Evolutionary conservation across 2,329 filamentous ascomycete species (phyloP), one percentile per base, ranked within the genome.

Genomic region (Claviceps sp.): DNA sequence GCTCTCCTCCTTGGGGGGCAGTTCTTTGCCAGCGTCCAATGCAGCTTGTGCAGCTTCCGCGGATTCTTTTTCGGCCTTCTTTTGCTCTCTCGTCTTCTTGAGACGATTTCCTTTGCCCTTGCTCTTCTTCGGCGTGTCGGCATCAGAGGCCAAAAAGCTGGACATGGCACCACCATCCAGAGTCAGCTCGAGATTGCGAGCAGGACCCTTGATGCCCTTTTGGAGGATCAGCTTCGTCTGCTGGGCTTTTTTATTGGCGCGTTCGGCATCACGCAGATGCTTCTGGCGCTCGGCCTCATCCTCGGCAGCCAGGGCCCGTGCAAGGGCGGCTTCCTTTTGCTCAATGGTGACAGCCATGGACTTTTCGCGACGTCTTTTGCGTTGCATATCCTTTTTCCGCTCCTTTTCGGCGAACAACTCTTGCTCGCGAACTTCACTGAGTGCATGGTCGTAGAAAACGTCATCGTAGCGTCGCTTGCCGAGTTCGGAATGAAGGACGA

Each of bases 311-410:
- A 85, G 79, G 9, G 90, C 88, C 58, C 85, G 85, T 56, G 85
- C 82, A 45, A 95, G 74, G 4, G 88, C 87, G 3, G 85, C 81
- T 57, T 93, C 86, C 70, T 94, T 93, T 64, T 89, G 84, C 64
- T 96, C 91, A 60, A 94, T 86, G 6, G 89, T 91, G 54, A 94
- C 85, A 4, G 89, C 89, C 75, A 96, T 89, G 4, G 91, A 95
- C 72, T 96, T 96, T 66, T 97, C 91, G 18, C 93, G 85, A 44
- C 93, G 84, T 55, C 93, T 82, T 72, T 97, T 98, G 57, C 93
- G 86, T 67, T 98, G 93, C 88, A 98, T 97, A 64, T 98, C 93
- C 73, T 98, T 98, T 74, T 98, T 98, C 58, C 93, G 88, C 70
- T 98, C 93, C 71, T 98, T 98, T 68, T 98, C 93, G 55, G 91